These are phyloP conservation scores for Tricholoma terreum DNA, from an alignment of 768 basidiomycete genomes.

Conservation along the genomic window DNA sequence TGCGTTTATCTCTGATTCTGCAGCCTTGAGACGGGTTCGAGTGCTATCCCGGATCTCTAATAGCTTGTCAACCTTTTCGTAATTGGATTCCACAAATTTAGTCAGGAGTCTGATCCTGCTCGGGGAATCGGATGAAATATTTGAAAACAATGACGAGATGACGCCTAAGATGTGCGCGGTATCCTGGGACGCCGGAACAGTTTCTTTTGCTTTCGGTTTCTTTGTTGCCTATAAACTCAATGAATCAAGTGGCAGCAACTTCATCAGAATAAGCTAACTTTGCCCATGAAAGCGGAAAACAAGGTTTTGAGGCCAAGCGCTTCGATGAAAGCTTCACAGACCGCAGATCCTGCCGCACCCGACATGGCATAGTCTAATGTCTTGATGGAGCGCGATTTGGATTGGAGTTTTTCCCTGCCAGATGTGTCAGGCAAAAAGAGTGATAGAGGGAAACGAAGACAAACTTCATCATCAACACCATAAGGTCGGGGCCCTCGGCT, in stretches of 20 bases:
- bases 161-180: slow-evolving; percentile 86
- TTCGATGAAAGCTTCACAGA: slow-evolving; percentile 86
- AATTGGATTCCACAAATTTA: slow-evolving; percentile 91
- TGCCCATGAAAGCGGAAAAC: slow-evolving; percentile 92
- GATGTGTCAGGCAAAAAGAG: slow-evolving; percentile 6
- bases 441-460: slow-evolving; percentile 20
- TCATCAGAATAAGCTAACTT: slow-evolving; percentile 45
- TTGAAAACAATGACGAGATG: slow-evolving; percentile 82
- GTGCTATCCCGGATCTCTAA: slow-evolving; percentile 82
- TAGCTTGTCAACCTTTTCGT: slow-evolving; percentile 93
- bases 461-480: slow-evolving; percentile 98
- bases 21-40: slow-evolving; percentile 50
- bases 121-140: slow-evolving; percentile 81
- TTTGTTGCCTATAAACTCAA: slow-evolving; percentile 42
- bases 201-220: slow-evolving; percentile 54
- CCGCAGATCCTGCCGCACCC: slow-evolving; percentile 58
- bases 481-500: slow-evolving; percentile 92
- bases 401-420: slow-evolving; percentile 74
- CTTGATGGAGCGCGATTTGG: slow-evolving; percentile 84
- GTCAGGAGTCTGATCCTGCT: slow-evolving; percentile 77
- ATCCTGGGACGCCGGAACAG: slow-evolving; percentile 69
- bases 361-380: slow-evolving; percentile 89
- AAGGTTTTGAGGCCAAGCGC: slow-evolving; percentile 84
- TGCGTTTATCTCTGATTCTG: slow-evolving; percentile 63
- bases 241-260: slow-evolving; percentile 11